phyloP scores from a whole-genome alignment of 805 yeast species.

The Wickerhamiella slavikovae region DNA sequence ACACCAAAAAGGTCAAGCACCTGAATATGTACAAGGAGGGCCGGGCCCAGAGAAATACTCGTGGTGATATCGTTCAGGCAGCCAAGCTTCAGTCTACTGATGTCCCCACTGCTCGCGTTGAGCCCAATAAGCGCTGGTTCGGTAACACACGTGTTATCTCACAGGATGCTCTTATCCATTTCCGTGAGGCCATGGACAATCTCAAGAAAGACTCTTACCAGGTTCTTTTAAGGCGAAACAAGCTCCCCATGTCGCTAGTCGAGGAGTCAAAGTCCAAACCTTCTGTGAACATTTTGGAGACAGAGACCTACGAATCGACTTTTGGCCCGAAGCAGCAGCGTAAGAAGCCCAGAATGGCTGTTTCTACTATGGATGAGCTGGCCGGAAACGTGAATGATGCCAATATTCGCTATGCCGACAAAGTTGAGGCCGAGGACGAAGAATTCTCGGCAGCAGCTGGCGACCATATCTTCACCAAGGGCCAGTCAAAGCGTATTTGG shows the following conservation, averaged over 20 bases:
- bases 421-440: slow-evolving; percentile 39
- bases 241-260: slow-evolving; percentile 83
- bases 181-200: slow-evolving; percentile 83
- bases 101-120: slow-evolving; percentile 79
- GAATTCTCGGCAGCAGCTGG: slow-evolving; percentile 82
- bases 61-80: slow-evolving; percentile 72
- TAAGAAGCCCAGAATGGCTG: slow-evolving; percentile 67
- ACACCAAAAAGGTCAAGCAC: slow-evolving; percentile 78
- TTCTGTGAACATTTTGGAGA: slow-evolving; percentile 56
- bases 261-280: slow-evolving; percentile 71
- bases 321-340: slow-evolving; percentile 94
- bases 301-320: slow-evolving; percentile 61
- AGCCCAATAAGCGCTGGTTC: slow-evolving; percentile 94
- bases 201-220: slow-evolving; percentile 67
- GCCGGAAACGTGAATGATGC: slow-evolving; percentile 38
- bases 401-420: slow-evolving; percentile 44
- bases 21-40: slow-evolving; percentile 88
- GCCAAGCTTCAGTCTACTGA: slow-evolving; percentile 78
- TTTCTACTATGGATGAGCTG: slow-evolving; percentile 61
- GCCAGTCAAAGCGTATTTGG: slow-evolving; percentile 98
- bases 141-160: slow-evolving; percentile 95
- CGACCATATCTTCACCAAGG: slow-evolving; percentile 88
- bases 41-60: slow-evolving; percentile 63
- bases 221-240: slow-evolving; percentile 70
- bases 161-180: slow-evolving; percentile 86